Conservation (phyloP, 345 rosid species). For the Trapa bicornis region DNA sequence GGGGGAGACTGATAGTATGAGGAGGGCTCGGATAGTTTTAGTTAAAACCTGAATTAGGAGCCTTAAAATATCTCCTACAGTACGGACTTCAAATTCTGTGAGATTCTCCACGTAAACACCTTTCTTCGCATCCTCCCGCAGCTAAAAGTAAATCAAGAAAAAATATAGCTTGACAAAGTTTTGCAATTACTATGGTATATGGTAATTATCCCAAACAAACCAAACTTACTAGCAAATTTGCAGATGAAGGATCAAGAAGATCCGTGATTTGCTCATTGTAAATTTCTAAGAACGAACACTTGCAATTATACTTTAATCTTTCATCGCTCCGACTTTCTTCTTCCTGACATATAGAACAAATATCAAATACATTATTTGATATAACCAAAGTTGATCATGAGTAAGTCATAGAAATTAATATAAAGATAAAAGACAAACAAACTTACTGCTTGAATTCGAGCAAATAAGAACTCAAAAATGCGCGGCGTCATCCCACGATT, state of each 20-base stretch:
- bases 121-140: slow-evolving; percentile 73
- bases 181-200: slow-evolving; percentile 6
- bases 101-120: slow-evolving; percentile 94
- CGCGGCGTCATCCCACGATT: slow-evolving; percentile 92
- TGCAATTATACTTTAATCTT: slow-evolving; percentile 73
- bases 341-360: slow-evolving; percentile 40
- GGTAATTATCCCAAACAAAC: background rate
- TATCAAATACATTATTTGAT: background rate
- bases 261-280: slow-evolving; percentile 94
- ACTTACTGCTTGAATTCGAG: slow-evolving; percentile 85
- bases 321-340: slow-evolving; percentile 92
- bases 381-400: background rate
- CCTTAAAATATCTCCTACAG: slow-evolving; percentile 67
- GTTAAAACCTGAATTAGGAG: slow-evolving; percentile 63
- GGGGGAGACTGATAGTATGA: background rate
- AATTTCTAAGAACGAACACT: slow-evolving; percentile 94
- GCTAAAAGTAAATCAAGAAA: slow-evolving; percentile 23
- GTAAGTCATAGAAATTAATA: slow-evolving; percentile 10
- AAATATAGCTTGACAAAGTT: slow-evolving; percentile 6
- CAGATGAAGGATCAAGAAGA: slow-evolving; percentile 88
- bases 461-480: slow-evolving; percentile 92
- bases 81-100: slow-evolving; percentile 72
- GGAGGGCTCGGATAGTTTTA: slow-evolving; percentile 2
- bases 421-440: background rate
- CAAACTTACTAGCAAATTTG: slow-evolving; percentile 60